Base-by-base conservation (phyloP, 129 eudicot species). In the Centella asiatica region DNA sequence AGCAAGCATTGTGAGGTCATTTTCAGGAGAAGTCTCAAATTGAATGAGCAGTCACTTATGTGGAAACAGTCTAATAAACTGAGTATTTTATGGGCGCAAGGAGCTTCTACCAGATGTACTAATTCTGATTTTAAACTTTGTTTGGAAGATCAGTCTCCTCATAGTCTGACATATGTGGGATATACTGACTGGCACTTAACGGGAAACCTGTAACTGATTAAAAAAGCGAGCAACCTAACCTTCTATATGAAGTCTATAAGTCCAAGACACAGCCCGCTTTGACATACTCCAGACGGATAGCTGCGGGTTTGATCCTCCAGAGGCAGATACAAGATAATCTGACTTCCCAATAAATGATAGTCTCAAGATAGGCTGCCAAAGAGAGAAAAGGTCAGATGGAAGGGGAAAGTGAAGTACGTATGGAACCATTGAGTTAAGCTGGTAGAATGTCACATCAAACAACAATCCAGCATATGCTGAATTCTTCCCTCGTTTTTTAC, bases 271-370 rank as follows among this genome's bases (percentile, higher is more conserved):
- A 18, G 83, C 67, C 51, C 81, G 69, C 69, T 82, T 82, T 42
- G 94, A 77, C 88, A 92, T 75, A 70, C 79, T 84, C 99, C 99
- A 92, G 29, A 92, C 75, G 7, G 86, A 74, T 29, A 92, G 62
- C 58, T 84, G 84, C 15, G 90, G 80, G 18, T 61, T 68, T 65
- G 86, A 67, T 62, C 92, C 99, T 56, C 74, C 83, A 32, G 94
- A 84, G 10, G 96, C 77, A 24, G 99, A 87, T 67, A 80, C 95
- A 71, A 92, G 85, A 72, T 66, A 87, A 9, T 76, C 76, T 52
- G 96, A 84, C 69, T 82, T 85, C 54, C 99, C 96, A 66, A 84
- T 78, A 78, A 87, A 92, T 39, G 99, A 78, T 22, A 92, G 81
- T 54, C 54, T 75, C 17, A 57, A 65, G 50, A 87, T 87, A 7